Evolutionary conservation across 768 basidiomycete genomes (phyloP), one percentile per base, ranked within the genome.

Genomic region (Naganishia vishniacii): DNA sequence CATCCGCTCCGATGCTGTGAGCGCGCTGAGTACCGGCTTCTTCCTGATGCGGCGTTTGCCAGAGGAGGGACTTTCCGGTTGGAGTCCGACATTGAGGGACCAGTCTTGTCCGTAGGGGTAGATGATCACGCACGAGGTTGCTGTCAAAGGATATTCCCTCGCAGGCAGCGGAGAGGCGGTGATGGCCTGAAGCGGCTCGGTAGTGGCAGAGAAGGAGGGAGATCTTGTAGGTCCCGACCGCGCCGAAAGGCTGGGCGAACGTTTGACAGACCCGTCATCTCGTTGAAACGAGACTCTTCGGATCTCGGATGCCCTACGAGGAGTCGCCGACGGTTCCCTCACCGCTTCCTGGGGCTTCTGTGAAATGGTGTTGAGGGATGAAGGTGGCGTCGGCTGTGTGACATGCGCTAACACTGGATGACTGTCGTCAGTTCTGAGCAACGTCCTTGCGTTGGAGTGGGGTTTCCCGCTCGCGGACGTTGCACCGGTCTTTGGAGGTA

Each of bases 1-100:
- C 23, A 56, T 56, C 13, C 53, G 53, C n/a, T 56, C 53, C 16
- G 53, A 40, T 23, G 34, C 37, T 13, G 53, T 56, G 9, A 56
- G 6, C 1, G 53, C 53, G 37, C 53, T 56, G 34, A 56, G 28
- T 20, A 40, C 25, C 23, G 53, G 53, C 37, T 20, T 6, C 6
- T 20, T 37, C 3, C 53, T n/a, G 20, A 9, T 16, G 32, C 49
- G 18, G 20, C 31, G 49, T 20, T n/a, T 31, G 31, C 11, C 31
- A 28, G 18, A 13, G 29, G 18, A 29, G 49, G 4, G 18, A 18
- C 28, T 18, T 16, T n/a, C n/a, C 31, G 16, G 23, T 32, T 1
- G 15, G 25, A 26, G 53, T n/a, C 18, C 28, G 20, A 37, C 42
- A 18, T 41, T 18, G 23, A 56, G 9, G 34, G 53, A 56, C 16